These are phyloP conservation scores for Hyphopichia khmerensis DNA, from an alignment of 1,139 yeast species.

Conservation along the genomic window DNA sequence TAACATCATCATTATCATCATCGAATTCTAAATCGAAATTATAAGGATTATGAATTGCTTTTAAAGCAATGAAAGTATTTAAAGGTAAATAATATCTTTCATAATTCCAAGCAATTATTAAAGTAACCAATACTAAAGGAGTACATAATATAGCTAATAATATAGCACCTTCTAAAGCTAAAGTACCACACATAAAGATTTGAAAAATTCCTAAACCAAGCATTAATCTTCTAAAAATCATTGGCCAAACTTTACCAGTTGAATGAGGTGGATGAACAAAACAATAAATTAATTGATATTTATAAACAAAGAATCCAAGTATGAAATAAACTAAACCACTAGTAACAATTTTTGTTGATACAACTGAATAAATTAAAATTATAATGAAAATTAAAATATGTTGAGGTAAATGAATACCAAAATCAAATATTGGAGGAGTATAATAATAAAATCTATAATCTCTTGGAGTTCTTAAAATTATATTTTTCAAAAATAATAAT, in stretches of 20 bases:
- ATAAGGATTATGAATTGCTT: constrained; percentile 53
- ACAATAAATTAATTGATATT: constrained; percentile 75
- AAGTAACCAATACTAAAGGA: constrained; percentile 53
- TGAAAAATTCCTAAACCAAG: constrained; percentile 69
- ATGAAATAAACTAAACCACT: constrained; percentile 75
- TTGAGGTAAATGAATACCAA: constrained; percentile 79
- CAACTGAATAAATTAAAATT: constrained; percentile 71
- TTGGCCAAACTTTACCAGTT: constrained; percentile 86
- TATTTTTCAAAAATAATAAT: constrained; percentile 45
- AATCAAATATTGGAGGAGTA: constrained; percentile 76
- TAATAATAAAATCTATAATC: constrained; percentile 65
- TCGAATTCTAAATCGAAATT: constrained; percentile 45
- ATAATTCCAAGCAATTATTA: constrained; percentile 52
- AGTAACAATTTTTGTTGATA: constrained; percentile 71
- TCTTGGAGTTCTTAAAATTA: constrained; percentile 54
- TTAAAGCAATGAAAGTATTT: constrained; percentile 58
- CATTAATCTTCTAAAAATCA: constrained; percentile 70
- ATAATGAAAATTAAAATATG: constrained; percentile 75
- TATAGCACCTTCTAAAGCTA: constrained; percentile 63
- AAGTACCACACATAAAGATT: constrained; percentile 66
- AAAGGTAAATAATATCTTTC: constrained; percentile 61
- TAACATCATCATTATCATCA: constrained; percentile 23
- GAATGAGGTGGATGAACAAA: constrained; percentile 88
- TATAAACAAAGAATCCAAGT: constrained; percentile 74
- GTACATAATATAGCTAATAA: constrained; percentile 49